These are phyloP conservation scores for Lyophyllum decastes DNA, from an alignment of 768 basidiomycete genomes.

Conservation along the genomic window DNA sequence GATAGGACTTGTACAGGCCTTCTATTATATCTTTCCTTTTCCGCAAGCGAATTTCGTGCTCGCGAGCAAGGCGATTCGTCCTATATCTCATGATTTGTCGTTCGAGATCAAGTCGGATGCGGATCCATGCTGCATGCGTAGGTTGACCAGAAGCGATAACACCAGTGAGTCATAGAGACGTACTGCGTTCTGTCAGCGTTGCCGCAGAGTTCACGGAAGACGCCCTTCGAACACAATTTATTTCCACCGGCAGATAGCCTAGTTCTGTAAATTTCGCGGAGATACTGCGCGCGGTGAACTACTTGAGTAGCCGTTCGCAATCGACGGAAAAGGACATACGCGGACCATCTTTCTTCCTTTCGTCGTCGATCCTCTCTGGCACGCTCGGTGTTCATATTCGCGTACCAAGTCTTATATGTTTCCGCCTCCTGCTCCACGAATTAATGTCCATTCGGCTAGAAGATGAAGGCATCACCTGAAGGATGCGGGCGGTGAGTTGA, in stretches of 20 bases:
- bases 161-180: not conserved
- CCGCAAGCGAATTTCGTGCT: conserved; percentile 6
- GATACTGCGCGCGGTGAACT: conserved; percentile 15
- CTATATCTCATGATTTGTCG: conserved; percentile 2
- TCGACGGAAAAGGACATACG: not conserved
- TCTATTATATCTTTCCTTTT: conserved; percentile 8
- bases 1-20: conserved; percentile 18
- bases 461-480: not conserved
- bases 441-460: not conserved
- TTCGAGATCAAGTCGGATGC: conserved; percentile 23
- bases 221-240: not conserved
- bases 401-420: not conserved
- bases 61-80: conserved; percentile 4
- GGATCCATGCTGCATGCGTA: conserved; percentile 22
- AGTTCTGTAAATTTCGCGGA: conserved; percentile 15
- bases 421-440: not conserved
- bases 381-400: not conserved
- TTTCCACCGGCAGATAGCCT: conserved; percentile 19
- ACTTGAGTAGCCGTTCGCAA: not conserved
- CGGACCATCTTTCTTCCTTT: not conserved
- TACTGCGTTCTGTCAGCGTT: conserved; percentile 29
- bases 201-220: conserved; percentile 1
- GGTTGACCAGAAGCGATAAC: not conserved
- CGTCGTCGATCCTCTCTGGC: not conserved
- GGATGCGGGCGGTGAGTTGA: not conserved